Evolutionary conservation across 176 grass and related monocot species (phyloP).

Genomic region (Metroxylon sagu): DNA sequence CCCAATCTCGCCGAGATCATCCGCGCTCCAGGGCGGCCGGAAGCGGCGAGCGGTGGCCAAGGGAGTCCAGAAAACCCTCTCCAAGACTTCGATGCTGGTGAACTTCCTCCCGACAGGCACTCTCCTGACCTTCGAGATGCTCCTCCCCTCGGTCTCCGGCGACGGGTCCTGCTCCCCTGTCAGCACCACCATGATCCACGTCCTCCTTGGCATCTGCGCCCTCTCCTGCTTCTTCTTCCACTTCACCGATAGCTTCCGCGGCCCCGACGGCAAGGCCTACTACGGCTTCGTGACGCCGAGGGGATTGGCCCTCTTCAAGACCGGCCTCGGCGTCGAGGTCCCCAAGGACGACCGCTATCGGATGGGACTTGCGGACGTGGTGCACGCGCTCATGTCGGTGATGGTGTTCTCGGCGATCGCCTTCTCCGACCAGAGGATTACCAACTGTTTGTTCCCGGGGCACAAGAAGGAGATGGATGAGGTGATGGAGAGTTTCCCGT

Average conservation of each 20-base stretch:
- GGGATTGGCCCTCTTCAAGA: slow-evolving; percentile 43
- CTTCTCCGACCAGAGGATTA: slow-evolving; percentile 38
- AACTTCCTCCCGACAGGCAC: slow-evolving; percentile 68
- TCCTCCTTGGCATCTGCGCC: slow-evolving; percentile 38
- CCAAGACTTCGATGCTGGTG: slow-evolving; percentile 60
- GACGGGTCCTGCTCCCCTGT: slow-evolving; percentile 39
- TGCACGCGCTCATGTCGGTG: slow-evolving; percentile 49
- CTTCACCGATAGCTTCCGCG: slow-evolving; percentile 68
- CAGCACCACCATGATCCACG: slow-evolving; percentile 31
- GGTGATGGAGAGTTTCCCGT: slow-evolving; percentile 62
- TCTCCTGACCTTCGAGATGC: slow-evolving; percentile 49
- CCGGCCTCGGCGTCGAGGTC: slow-evolving; percentile 45
- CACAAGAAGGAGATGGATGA: slow-evolving; percentile 51
- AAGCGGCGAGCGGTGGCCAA: slow-evolving; percentile 33
- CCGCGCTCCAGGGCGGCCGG: neutral
- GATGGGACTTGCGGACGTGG: slow-evolving; percentile 43
- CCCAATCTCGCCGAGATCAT: neutral
- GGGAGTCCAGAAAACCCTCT: slow-evolving; percentile 48
- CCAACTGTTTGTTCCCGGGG: slow-evolving; percentile 33
- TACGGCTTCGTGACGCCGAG: slow-evolving; percentile 51
- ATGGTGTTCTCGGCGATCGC: slow-evolving; percentile 48
- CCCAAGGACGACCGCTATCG: slow-evolving; percentile 43
- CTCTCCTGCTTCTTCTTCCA: slow-evolving; percentile 62
- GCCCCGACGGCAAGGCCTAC: slow-evolving; percentile 49
- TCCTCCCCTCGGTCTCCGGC: slow-evolving; percentile 36